Evolutionary conservation across 257 asterid species (phyloP).

Genomic region (Jasminum sambac): DNA sequence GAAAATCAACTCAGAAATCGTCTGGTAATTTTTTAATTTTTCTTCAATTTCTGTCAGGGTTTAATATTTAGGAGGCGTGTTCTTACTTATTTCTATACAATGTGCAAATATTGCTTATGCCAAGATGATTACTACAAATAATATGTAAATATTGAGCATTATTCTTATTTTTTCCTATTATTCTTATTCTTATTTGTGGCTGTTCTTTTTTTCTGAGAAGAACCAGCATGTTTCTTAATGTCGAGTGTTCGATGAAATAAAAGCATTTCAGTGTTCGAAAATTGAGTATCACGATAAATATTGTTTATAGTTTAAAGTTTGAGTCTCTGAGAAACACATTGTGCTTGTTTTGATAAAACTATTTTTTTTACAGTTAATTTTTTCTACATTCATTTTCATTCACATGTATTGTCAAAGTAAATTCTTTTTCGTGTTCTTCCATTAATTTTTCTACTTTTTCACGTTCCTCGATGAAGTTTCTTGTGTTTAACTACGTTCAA

Average conservation of each 20-base stretch:
- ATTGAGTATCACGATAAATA: background rate
- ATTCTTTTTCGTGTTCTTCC: too few species aligned
- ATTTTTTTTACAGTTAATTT: too few species aligned
- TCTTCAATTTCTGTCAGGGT: background rate
- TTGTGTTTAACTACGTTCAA: too few species aligned
- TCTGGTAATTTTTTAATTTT: constrained; percentile 12
- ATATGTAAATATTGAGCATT: too few species aligned
- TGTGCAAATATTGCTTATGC: background rate
- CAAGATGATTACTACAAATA: background rate
- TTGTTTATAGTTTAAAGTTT: too few species aligned
- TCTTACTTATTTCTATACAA: background rate
- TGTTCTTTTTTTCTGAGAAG: background rate
- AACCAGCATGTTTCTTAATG: background rate
- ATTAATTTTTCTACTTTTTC: too few species aligned
- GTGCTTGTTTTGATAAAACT: too few species aligned
- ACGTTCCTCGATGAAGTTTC: too few species aligned
- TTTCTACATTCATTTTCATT: too few species aligned
- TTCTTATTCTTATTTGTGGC: background rate
- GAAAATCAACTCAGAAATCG: constrained; percentile 28
- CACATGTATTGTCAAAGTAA: too few species aligned
- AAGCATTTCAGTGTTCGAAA: background rate
- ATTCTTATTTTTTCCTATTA: background rate
- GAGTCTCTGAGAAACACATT: too few species aligned
- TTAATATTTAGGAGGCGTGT: background rate
- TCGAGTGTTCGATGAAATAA: background rate